Evolutionary conservation across 441 rosid species (phyloP).

Genomic region (Pelargonium australe): DNA sequence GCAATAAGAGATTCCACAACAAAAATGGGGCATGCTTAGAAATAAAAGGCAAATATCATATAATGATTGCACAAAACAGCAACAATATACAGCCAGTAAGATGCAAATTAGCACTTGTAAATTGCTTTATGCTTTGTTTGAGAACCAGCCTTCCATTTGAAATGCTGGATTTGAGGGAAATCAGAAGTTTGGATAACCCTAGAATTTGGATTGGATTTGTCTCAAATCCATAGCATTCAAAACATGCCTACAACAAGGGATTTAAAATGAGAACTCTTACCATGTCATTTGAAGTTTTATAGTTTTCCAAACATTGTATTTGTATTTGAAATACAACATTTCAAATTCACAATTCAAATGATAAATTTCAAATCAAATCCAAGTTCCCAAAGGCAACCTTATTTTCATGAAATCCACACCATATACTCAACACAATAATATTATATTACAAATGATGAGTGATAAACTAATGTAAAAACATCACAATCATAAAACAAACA

Average conservation of each 20-base stretch:
- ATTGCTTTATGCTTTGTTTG: background rate
- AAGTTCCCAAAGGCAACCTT: background rate
- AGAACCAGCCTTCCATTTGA: no score
- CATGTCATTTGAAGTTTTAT: no score
- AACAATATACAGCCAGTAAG: background rate
- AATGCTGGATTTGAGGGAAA: no score
- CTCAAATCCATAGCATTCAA: no score
- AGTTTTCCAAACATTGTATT: no score
- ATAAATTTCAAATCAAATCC: no score
- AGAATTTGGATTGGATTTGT: no score
- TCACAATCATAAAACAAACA: background rate
- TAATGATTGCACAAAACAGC: background rate
- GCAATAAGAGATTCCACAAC: constrained; percentile 1
- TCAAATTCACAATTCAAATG: no score
- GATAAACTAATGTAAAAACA: background rate
- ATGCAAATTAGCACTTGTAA: background rate
- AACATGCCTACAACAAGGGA: no score
- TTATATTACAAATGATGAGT: constrained; percentile 1
- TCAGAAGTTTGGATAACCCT: no score
- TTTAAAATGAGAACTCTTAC: no score
- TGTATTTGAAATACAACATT: no score
- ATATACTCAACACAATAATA: constrained; percentile 2
- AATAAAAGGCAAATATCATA: background rate
- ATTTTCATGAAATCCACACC: background rate
- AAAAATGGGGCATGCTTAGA: background rate